These are phyloP conservation scores for Eucalyptus pauciflora DNA, from an alignment of 345 rosid species.

Conservation along the genomic window DNA sequence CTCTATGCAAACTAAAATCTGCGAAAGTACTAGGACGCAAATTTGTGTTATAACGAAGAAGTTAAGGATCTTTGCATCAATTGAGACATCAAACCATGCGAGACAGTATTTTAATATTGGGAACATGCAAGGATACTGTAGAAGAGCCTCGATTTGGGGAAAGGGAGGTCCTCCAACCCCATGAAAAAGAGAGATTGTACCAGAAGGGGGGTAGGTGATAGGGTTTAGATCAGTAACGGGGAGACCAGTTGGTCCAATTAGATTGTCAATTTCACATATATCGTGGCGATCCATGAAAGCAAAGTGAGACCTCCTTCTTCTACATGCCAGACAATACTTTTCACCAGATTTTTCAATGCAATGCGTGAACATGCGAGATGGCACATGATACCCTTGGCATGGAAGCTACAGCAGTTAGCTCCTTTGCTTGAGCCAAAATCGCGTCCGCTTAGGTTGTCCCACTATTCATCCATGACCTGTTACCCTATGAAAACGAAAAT, in stretches of 20 bases:
- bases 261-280: not conserved
- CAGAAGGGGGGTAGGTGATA: not conserved
- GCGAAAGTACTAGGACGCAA: not conserved
- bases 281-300: not conserved
- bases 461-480: not conserved
- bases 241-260: not conserved
- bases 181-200: not conserved
- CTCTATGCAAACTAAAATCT: not conserved
- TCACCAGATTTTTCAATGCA: not conserved
- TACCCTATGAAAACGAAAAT: not conserved
- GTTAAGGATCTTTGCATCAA: not conserved
- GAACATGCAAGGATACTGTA: not conserved
- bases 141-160: not conserved
- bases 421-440: conserved; percentile 25
- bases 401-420: not conserved
- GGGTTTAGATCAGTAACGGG: not conserved
- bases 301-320: not conserved
- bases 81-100: not conserved
- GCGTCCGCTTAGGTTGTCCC: conserved; percentile 12
- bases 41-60: not conserved
- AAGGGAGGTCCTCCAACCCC: not conserved
- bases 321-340: not conserved
- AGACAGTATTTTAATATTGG: not conserved
- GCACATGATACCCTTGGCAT: not conserved
- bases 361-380: not conserved